These are phyloP conservation scores for Claviceps sorghi DNA, from an alignment of 2,329 filamentous ascomycete genomes.

Conservation along the genomic window DNA sequence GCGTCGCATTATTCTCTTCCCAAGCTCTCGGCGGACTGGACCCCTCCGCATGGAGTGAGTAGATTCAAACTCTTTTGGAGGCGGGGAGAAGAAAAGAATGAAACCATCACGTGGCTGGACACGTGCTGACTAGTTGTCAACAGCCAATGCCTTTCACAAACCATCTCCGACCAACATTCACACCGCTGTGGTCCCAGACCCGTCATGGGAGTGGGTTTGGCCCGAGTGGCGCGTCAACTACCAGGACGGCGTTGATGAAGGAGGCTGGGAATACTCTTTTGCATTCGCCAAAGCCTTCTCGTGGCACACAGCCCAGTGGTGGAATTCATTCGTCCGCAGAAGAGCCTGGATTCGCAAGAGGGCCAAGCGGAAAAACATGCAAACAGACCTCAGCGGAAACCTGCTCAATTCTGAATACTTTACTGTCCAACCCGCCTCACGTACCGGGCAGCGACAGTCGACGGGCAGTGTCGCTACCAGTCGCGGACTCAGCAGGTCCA, in stretches of 20 bases:
- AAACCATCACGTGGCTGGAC: background rate
- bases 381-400: constrained; percentile 40
- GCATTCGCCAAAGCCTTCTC: constrained; percentile 59
- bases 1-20: constrained; percentile 75
- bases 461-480: constrained; percentile 20
- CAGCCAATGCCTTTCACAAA: constrained; percentile 48
- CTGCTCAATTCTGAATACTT: constrained; percentile 69
- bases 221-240: constrained; percentile 50
- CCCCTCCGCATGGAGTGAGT: constrained; percentile 60
- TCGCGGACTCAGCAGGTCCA: constrained; percentile 20
- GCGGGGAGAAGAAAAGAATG: too few species aligned
- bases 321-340: constrained; percentile 84
- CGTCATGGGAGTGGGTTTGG: constrained; percentile 83
- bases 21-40: constrained; percentile 77
- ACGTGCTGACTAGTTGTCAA: constrained; percentile 1
- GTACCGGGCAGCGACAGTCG: constrained; percentile 14
- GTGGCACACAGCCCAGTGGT: constrained; percentile 89
- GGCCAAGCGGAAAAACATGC: constrained; percentile 39
- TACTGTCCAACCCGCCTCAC: constrained; percentile 47
- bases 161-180: constrained; percentile 53
- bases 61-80: too few species aligned
- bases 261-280: constrained; percentile 94
- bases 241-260: constrained; percentile 65
- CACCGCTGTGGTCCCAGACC: constrained; percentile 86
- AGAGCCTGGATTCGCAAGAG: constrained; percentile 78